A percentile compares a stretch with the other conserved stretches of the same genome.
Conservation (phyloP, 2,329 filamentous ascomycete species). For the Fusarium heterosporum region DNA sequence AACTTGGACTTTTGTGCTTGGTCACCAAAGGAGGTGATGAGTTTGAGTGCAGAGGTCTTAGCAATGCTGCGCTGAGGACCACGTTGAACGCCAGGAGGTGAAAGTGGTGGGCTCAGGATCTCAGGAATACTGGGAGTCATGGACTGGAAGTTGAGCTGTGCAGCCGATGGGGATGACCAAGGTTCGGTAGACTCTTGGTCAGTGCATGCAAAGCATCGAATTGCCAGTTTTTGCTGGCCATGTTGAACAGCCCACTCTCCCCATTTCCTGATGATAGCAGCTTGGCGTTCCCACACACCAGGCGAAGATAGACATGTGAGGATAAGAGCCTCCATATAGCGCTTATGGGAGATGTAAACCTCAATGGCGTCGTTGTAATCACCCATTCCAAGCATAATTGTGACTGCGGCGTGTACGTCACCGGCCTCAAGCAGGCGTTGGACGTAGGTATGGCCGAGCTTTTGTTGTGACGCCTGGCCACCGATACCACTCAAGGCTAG, state of each 20-base stretch:
- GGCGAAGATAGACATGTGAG: conserved; percentile 87
- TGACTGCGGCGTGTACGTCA: conserved; percentile 91
- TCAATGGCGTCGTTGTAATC: conserved; percentile 96
- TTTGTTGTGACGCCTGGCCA: conserved; percentile 80
- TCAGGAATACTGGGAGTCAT: conserved; percentile 68
- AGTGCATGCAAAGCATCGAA: conserved; percentile 92
- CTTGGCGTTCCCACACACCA: conserved; percentile 89
- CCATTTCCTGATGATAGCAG: conserved; percentile 91
- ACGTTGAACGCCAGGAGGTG: conserved; percentile 73
- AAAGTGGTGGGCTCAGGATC: conserved; percentile 77
- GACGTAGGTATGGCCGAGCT: conserved; percentile 89
- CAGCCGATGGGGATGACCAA: conserved; percentile 87
- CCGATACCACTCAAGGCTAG: conserved; percentile 91
- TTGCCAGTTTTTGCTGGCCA: conserved; percentile 88
- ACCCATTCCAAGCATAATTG: conserved; percentile 91
- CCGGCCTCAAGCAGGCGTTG: conserved; percentile 89
- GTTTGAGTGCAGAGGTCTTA: conserved; percentile 86
- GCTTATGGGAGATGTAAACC: conserved; percentile 91
- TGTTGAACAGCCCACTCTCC: conserved; percentile 90
- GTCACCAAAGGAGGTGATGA: conserved; percentile 89
- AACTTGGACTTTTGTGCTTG: conserved; percentile 72
- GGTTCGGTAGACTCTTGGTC: conserved; percentile 85
- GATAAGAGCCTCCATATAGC: conserved; percentile 92
- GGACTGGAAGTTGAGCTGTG: conserved; percentile 67
- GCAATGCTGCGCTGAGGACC: conserved; percentile 73